Evolutionary conservation across 768 basidiomycete species (phyloP), one percentile per base, ranked within the genome.

Genomic region (Amanita exitialis): DNA sequence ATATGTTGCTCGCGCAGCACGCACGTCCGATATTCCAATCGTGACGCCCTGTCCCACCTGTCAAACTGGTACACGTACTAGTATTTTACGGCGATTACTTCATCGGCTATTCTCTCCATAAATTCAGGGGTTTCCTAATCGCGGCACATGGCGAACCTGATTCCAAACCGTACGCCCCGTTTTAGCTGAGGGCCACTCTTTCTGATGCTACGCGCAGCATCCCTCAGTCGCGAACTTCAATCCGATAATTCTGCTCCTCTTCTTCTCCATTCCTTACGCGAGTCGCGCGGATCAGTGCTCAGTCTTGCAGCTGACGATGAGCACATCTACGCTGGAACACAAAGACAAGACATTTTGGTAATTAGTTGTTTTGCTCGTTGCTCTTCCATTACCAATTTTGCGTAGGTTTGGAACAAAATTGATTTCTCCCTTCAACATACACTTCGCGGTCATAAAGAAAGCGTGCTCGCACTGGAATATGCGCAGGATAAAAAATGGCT

Each of bases 261-360:
- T 23, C 74, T 86, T 1, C 60, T 79, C 4, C 88, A 90, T 62
- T 81, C 84, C 3, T 72, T 90, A n/a, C 74, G 81, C 55, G 81
- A 87, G 62, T 69, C 75, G 37, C 71, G 75, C 44, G 81, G 75
- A 62, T 90, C 88, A 5, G 79, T 90, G 3, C 70, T 91, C 27
- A 82, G 85, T 60, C 68, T 91, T 12, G 86, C 83, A 23, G 83
- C 89, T 2, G 83, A 84, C 60, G 74, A 76, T 5, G 62, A 70
- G 10, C 76, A 87, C 60, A 87, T 95, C 41, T 95, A 87, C 61
- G 85, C 83, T 50, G 91, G 91, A 1, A 86, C 81, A 57, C 90
- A 93, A 61, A 78, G 76, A 44, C 69, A 79, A 52, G 80, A 86
- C 59, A 90, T 94, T 51, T 78, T 78, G 46, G 91, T 90, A 57